Base-by-base conservation (phyloP, 768 basidiomycete genomes). In the Dendrothele bispora region DNA sequence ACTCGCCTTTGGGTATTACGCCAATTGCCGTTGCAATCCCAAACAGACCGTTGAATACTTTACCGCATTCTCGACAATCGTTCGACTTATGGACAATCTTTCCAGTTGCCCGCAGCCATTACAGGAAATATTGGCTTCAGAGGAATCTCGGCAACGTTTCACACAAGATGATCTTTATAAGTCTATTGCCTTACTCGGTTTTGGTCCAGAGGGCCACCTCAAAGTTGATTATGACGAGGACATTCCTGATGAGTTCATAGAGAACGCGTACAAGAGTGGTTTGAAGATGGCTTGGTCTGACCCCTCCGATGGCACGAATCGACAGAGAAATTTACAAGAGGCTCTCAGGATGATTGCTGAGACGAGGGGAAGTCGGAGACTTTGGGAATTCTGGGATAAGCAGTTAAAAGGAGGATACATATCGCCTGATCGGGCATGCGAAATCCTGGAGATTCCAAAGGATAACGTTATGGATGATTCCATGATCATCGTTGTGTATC, bases 11-110 rank as follows among this genome's bases (percentile, higher is more conserved):
- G 88, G 83, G 1, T 93, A 92, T 57, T 65, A 84, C 46, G 84
- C 88, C 0, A 88, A 92, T 63, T 86, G 82, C 59, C 85, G 88
- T 50, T 93, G 91, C 63, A 83, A 91, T 57, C 88, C 88, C 25
- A 68, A 64, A 3, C 66, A 73, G 29, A 91, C 88, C 0, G 54
- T 80, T 4, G 60, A 67, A 12, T 86, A 90, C 61, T 91, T 88
- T 62, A 76, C 79, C 2, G 70, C 74, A 44, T 66, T 91, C 34
- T 72, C 69, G 25, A 64, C 65, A 34, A 70, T 90, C 44, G 71
- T 82, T 12, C 67, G 70, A 45, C 62, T 69, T 14, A 68, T 88
- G 50, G 68, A 78, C 44, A 69, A 70, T 40, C 67, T 74, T 45
- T 75, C 74, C 25, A 72, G 57, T 24, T 80, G 65, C 55, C 78